These are phyloP conservation scores for Teratosphaeria gauchensis DNA, from an alignment of 2,329 filamentous ascomycete species.

Conservation along the genomic window DNA sequence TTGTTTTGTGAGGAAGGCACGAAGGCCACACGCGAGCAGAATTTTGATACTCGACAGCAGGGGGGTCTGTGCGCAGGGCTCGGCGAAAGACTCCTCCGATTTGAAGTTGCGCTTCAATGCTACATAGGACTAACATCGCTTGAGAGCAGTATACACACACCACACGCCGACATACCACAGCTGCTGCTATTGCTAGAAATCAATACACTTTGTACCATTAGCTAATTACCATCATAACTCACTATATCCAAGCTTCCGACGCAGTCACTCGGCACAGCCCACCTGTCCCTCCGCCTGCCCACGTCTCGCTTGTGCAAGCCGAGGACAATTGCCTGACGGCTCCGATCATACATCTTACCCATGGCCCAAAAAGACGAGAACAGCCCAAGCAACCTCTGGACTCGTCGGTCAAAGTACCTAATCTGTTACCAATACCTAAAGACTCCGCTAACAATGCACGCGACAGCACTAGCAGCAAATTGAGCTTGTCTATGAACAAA, in stretches of 20 bases:
- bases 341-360: slow-evolving; percentile 3
- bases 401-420: slow-evolving; percentile 70
- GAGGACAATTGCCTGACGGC: background rate
- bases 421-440: background rate
- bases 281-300: background rate
- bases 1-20: slow-evolving; percentile 24
- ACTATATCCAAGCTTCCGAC: background rate
- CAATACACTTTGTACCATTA: background rate
- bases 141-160: background rate
- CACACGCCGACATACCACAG: background rate
- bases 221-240: background rate
- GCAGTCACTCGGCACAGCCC: background rate
- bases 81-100: background rate
- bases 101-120: background rate
- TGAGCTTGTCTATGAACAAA: slow-evolving; percentile 73
- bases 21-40: background rate
- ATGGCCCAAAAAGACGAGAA: slow-evolving; percentile 27
- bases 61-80: background rate
- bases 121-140: background rate
- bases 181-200: background rate
- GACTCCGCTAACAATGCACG: slow-evolving; percentile 16
- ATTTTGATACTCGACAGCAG: background rate
- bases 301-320: slow-evolving; percentile 1
- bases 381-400: slow-evolving; percentile 49
- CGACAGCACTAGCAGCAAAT: slow-evolving; percentile 64